Conservation (phyloP, 2,329 filamentous ascomycete species). For the Colletotrichum falcatum region DNA sequence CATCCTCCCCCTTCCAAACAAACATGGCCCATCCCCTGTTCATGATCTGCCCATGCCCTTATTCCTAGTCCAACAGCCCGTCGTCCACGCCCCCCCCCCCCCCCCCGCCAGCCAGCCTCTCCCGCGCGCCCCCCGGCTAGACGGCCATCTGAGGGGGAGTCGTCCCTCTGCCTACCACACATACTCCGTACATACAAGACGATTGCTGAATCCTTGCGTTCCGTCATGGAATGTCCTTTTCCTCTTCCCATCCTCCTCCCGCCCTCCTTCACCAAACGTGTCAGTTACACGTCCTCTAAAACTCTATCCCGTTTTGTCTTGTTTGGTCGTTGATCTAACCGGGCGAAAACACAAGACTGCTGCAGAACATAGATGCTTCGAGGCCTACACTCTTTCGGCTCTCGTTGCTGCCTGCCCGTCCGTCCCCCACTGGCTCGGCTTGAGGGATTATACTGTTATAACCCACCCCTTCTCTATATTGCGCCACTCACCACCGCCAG, state of each 20-base stretch:
- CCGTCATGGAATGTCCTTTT: slow-evolving; percentile 25
- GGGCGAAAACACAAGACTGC: slow-evolving; percentile 23
- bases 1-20: not conserved
- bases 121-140: slow-evolving; percentile 17
- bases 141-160: slow-evolving; percentile 16
- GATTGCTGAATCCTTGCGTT: slow-evolving; percentile 35
- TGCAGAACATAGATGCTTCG: slow-evolving; percentile 1
- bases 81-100: slow-evolving; percentile 8
- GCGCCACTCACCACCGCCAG: slow-evolving; percentile 18
- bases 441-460: not conserved
- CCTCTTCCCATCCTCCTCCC: slow-evolving; percentile 13
- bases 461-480: slow-evolving; percentile 21
- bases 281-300: slow-evolving; percentile 40
- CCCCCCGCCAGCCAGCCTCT: slow-evolving; percentile 37
- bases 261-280: slow-evolving; percentile 40
- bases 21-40: slow-evolving; percentile 32
- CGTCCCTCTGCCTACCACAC: not conserved
- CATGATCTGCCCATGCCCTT: slow-evolving; percentile 36
- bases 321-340: slow-evolving; percentile 23
- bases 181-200: slow-evolving; percentile 37
- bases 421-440: slow-evolving; percentile 10
- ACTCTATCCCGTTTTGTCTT: slow-evolving; percentile 36
- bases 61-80: slow-evolving; percentile 33
- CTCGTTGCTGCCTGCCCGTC: slow-evolving; percentile 9
- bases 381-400: slow-evolving; percentile 34